phyloP scores from a whole-genome alignment of 148 eudicot genomes.

The Rhododendron mucronatum region DNA sequence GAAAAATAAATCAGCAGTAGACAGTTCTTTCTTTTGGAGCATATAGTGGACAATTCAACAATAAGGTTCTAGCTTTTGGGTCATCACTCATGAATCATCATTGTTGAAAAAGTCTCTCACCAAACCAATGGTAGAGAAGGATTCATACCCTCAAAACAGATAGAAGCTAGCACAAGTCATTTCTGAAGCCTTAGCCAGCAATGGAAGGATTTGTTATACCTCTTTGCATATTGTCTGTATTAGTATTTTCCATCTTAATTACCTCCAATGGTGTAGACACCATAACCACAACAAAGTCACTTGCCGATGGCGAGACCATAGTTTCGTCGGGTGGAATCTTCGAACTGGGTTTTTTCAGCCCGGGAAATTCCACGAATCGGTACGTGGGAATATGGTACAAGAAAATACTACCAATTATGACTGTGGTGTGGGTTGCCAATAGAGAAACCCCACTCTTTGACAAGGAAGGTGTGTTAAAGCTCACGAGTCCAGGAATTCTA shows the following conservation, averaged over 20 bases:
- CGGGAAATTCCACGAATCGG: neutral
- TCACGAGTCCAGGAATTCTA: slow-evolving; percentile 7
- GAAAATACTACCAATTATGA: neutral
- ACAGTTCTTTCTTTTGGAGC: too few species aligned
- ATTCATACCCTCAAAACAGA: neutral
- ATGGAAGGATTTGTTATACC: neutral
- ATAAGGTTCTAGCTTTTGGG: too few species aligned
- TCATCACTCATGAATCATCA: too few species aligned
- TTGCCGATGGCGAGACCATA: neutral
- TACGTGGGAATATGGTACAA: slow-evolving; percentile 17
- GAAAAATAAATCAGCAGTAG: too few species aligned
- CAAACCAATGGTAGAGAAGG: too few species aligned
- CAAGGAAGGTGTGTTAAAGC: slow-evolving; percentile 11
- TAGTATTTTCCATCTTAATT: neutral
- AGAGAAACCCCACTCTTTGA: slow-evolving; percentile 16
- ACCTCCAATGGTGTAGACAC: neutral
- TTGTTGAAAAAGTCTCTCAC: too few species aligned
- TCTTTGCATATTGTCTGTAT: neutral
- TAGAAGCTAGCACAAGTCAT: too few species aligned
- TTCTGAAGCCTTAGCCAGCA: too few species aligned
- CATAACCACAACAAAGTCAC: neutral
- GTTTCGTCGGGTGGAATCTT: neutral
- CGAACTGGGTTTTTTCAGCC: slow-evolving; percentile 1
- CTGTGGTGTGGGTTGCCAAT: slow-evolving; percentile 28
- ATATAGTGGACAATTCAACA: too few species aligned